These are phyloP conservation scores for Truncatella angustata DNA, from an alignment of 2,329 filamentous ascomycete genomes.

Conservation along the genomic window DNA sequence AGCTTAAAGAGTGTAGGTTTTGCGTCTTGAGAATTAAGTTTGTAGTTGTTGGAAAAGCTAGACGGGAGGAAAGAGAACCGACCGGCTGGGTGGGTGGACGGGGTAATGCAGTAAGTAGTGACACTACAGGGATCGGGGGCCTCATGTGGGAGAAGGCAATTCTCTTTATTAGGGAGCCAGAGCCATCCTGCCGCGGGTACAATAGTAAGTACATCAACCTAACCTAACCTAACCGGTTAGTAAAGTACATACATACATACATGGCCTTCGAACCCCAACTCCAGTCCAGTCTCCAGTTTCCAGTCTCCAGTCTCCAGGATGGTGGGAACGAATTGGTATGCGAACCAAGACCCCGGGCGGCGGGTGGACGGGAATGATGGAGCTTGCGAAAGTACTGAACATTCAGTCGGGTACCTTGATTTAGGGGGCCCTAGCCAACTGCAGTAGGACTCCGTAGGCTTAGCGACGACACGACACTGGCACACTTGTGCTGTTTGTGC, in stretches of 20 bases:
- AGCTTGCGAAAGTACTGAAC: constrained; percentile 7
- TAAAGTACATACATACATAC: too few relatives aligned
- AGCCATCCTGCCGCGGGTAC: too few relatives aligned
- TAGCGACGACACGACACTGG: too few relatives aligned
- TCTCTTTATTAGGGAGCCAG: too few relatives aligned
- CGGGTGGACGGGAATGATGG: constrained; percentile 10
- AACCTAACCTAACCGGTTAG: too few relatives aligned
- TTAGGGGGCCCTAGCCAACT: too few relatives aligned
- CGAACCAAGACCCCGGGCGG: background rate
- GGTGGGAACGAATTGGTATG: background rate
- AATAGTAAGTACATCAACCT: too few relatives aligned
- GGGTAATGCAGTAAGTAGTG: constrained; percentile 7
- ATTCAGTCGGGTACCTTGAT: background rate
- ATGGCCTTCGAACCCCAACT: background rate
- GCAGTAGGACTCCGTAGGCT: too few relatives aligned
- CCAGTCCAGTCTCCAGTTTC: background rate
- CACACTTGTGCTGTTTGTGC: too few relatives aligned
- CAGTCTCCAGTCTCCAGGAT: background rate
- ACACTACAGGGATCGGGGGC: background rate
- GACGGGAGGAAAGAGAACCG: constrained; percentile 4
- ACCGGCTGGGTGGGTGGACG: constrained; percentile 9
- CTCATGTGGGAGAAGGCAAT: background rate
- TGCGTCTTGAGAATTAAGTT: background rate
- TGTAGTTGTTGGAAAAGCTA: constrained; percentile 3
- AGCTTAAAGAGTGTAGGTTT: background rate